These are phyloP conservation scores for Ephemerocybe angulata DNA, from an alignment of 768 basidiomycete genomes.

Conservation along the genomic window DNA sequence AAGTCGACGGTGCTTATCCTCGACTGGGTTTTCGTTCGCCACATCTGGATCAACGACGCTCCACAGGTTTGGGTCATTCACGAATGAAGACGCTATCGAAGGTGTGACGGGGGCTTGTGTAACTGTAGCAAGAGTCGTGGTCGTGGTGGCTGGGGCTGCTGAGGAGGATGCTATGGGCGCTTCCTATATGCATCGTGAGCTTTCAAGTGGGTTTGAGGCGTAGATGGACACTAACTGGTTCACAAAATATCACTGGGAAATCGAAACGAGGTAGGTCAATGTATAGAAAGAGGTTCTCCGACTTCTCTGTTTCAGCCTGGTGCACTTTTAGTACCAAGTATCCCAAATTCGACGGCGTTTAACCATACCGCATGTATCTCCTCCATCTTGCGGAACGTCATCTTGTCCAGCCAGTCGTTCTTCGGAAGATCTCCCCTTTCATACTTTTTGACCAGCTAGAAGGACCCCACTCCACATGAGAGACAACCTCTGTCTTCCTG, in stretches of 20 bases:
- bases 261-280: slow-evolving; percentile 95
- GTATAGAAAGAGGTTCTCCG: slow-evolving; percentile 92
- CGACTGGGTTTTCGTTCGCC: slow-evolving; percentile 90
- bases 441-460: slow-evolving; percentile 88
- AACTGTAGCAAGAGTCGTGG: slow-evolving; percentile 36
- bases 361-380: slow-evolving; percentile 81
- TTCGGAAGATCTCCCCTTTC: slow-evolving; percentile 91
- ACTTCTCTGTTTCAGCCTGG: slow-evolving; percentile 90
- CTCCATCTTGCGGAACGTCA: slow-evolving; percentile 93
- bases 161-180: slow-evolving; percentile 31
- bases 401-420: slow-evolving; percentile 92
- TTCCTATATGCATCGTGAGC: slow-evolving; percentile 18
- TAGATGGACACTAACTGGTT: slow-evolving; percentile 54
- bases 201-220: background rate
- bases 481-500: no score
- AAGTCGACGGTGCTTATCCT: slow-evolving; percentile 92
- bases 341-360: background rate
- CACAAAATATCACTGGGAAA: slow-evolving; percentile 94
- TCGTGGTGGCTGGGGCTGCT: slow-evolving; percentile 15
- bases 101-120: slow-evolving; percentile 44
- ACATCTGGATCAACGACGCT: slow-evolving; percentile 88
- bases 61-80: slow-evolving; percentile 76
- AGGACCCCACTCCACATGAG: slow-evolving; percentile 18
- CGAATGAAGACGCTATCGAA: slow-evolving; percentile 46
- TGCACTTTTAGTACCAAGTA: background rate